phyloP scores from a whole-genome alignment of 2,329 filamentous ascomycete genomes.

The Calonectria pseudoturangicola region DNA sequence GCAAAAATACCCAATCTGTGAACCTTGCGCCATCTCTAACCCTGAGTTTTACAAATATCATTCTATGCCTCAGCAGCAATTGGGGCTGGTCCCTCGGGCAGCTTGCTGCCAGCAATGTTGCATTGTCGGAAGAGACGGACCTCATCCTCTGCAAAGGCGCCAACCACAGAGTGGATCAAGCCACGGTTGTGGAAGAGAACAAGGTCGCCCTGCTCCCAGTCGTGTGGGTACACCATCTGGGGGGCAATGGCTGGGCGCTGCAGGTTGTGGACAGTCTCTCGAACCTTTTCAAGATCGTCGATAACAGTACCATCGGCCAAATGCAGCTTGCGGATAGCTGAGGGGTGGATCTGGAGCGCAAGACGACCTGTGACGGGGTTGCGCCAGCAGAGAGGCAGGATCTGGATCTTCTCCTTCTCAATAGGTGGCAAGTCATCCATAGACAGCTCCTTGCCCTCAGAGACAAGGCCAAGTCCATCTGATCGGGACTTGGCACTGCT shows the following conservation, averaged over 20 bases:
- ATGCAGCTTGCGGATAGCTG: slow-evolving; percentile 81
- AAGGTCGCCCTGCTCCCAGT: slow-evolving; percentile 86
- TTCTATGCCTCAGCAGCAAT: slow-evolving; percentile 7
- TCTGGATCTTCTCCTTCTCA: slow-evolving; percentile 79
- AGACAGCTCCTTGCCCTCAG: slow-evolving; percentile 78
- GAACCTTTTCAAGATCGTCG: slow-evolving; percentile 79
- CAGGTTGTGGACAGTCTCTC: slow-evolving; percentile 80
- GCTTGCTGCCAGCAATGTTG: slow-evolving; percentile 81
- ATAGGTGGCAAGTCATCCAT: slow-evolving; percentile 77
- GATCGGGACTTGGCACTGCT: slow-evolving; percentile 78
- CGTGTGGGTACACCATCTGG: slow-evolving; percentile 80
- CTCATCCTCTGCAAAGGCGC: slow-evolving; percentile 83
- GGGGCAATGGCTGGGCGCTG: slow-evolving; percentile 85
- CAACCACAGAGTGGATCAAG: slow-evolving; percentile 84
- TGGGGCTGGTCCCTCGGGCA: slow-evolving; percentile 69
- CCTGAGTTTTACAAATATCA: background rate
- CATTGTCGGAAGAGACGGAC: slow-evolving; percentile 86
- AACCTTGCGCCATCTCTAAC: slow-evolving; percentile 3
- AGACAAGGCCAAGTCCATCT: slow-evolving; percentile 82
- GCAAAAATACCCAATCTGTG: background rate
- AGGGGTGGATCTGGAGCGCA: slow-evolving; percentile 84
- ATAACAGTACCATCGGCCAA: slow-evolving; percentile 79
- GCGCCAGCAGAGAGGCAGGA: slow-evolving; percentile 85
- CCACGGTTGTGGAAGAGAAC: slow-evolving; percentile 88
- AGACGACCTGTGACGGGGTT: slow-evolving; percentile 82